Base-by-base conservation (phyloP, 305 asterid genomes). In the Fraxinus dipetala region DNA sequence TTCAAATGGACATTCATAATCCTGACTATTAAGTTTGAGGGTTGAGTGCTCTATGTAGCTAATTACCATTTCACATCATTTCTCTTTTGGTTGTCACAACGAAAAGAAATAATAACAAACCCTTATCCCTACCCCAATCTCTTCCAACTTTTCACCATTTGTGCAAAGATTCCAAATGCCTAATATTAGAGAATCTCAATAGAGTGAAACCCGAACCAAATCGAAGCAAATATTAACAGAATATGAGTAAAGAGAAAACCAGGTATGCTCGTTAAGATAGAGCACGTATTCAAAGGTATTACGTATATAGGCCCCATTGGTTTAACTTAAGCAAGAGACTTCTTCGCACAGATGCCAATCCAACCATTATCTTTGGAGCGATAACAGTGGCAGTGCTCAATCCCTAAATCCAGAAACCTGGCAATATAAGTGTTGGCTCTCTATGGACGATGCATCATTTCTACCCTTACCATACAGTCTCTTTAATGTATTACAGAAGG, bases 1-100 rank as follows among this genome's bases (percentile, higher is more conserved):
- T 51, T 56, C 67, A 18, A 16, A 56, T 2, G 67, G 63, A 24
- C 32, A 22, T 61, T 61, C 72, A 22, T 54, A 10, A 24, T 26
- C 74, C 69, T 2, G 69, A 34, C 76, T 83, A 45, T 4, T 80
- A 26, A 24, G 36, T 43, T 72, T 43, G 72, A 72, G 56, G 78
- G 48, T 35, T 72, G 40, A 67, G 81, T 69, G 30, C 32, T 61
- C 31, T 77, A 31, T 48, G 72, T 43, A 76, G n/a, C 32, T 45
- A 43, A 20, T 75, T 76, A 69, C 59, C 16, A n/a, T 14, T 54
- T 28, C 18, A 76, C 72, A 79, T 13, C 31, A 34, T 61, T 11
- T 31, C 22, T 38, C 59, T 40, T 30, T 8, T 13, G 48, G 22
- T 36, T 65, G 32, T 30, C 6, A 72, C 38, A 59, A 45, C 40